These are phyloP conservation scores for Athelia sp. DNA, from an alignment of 1,284 basidiomycete genomes.

Conservation along the genomic window DNA sequence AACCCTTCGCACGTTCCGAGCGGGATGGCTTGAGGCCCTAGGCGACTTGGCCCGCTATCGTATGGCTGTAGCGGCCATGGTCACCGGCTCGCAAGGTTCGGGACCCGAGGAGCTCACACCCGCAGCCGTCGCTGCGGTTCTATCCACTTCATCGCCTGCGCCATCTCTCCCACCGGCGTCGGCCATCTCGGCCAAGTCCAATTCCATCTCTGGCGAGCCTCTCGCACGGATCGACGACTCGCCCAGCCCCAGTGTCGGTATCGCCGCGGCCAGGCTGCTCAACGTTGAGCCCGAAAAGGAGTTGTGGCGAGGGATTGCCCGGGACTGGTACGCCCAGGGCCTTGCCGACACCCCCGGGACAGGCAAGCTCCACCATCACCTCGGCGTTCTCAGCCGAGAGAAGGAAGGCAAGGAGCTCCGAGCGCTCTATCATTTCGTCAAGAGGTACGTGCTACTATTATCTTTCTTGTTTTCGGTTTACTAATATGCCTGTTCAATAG, in stretches of 20 bases:
- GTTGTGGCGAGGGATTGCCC: conserved; percentile 84
- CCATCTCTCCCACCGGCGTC: conserved; percentile 7
- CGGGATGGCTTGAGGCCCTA: conserved; percentile 92
- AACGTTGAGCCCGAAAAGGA: conserved; percentile 82
- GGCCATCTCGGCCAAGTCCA: conserved; percentile 20
- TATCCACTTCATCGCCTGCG: conserved; percentile 16
- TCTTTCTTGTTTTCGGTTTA: neutral
- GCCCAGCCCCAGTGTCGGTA: conserved; percentile 63
- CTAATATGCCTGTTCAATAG: conserved; percentile 31
- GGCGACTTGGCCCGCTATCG: conserved; percentile 94
- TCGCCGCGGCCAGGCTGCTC: conserved; percentile 72
- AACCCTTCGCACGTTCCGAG: conserved; percentile 55
- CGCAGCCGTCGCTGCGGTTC: conserved; percentile 34
- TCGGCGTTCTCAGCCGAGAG: conserved; percentile 86
- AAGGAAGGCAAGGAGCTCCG: conserved; percentile 80
- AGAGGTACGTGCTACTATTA: conserved; percentile 60
- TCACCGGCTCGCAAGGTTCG: conserved; percentile 36
- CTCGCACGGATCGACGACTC: conserved; percentile 61
- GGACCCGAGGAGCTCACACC: conserved; percentile 38
- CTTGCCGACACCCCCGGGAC: conserved; percentile 86
- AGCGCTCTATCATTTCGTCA: conserved; percentile 91
- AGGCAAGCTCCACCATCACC: conserved; percentile 90
- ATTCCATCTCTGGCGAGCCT: conserved; percentile 46
- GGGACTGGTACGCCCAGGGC: conserved; percentile 91
- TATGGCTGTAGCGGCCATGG: conserved; percentile 84